Evolutionary conservation across 495 filamentous ascomycete species (phyloP).

Genomic region (Neurospora tetrasperma): DNA sequence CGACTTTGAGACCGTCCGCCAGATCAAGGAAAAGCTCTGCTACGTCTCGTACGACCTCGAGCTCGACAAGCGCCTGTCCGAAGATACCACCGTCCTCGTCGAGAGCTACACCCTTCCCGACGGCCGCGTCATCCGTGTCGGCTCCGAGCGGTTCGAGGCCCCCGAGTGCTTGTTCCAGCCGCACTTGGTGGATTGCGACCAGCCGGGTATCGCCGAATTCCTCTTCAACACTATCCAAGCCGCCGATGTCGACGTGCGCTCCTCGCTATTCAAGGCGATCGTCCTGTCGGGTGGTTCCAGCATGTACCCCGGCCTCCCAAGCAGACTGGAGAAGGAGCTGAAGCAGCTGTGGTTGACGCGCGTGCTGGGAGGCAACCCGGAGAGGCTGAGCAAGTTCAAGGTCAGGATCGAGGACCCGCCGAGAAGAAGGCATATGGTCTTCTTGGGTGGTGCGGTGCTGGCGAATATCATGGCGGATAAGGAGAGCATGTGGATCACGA

Average conservation of each 20-base stretch:
- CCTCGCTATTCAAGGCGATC: slow-evolving; percentile 90
- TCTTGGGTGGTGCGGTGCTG: slow-evolving; percentile 91
- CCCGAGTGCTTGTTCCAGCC: slow-evolving; percentile 99
- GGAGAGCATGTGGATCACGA: slow-evolving; percentile 97
- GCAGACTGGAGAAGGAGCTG: slow-evolving; percentile 91
- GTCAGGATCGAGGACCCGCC: slow-evolving; percentile 97
- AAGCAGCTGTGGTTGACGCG: slow-evolving; percentile 97
- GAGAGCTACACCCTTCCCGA: slow-evolving; percentile 96
- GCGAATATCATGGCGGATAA: slow-evolving; percentile 99
- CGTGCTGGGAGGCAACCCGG: slow-evolving; percentile 80
- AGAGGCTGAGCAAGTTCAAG: slow-evolving; percentile 96
- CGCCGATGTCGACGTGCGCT: slow-evolving; percentile 89
- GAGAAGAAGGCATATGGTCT: slow-evolving; percentile 95
- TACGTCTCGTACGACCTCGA: slow-evolving; percentile 98
- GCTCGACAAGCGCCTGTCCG: slow-evolving; percentile 87
- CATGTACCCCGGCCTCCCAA: slow-evolving; percentile 97
- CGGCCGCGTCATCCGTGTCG: slow-evolving; percentile 89
- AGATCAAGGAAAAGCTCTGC: slow-evolving; percentile 99
- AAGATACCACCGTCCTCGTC: slow-evolving; percentile 95
- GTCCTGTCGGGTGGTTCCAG: slow-evolving; percentile 92
- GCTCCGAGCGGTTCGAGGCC: slow-evolving; percentile 94
- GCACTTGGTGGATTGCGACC: slow-evolving; percentile 94
- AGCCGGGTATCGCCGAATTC: slow-evolving; percentile 91
- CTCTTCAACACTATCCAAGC: slow-evolving; percentile 97
- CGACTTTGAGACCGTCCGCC: slow-evolving; percentile 97